These are phyloP conservation scores for Stagonosporopsis vannaccii DNA, from an alignment of 2,329 filamentous ascomycete genomes.

Conservation along the genomic window DNA sequence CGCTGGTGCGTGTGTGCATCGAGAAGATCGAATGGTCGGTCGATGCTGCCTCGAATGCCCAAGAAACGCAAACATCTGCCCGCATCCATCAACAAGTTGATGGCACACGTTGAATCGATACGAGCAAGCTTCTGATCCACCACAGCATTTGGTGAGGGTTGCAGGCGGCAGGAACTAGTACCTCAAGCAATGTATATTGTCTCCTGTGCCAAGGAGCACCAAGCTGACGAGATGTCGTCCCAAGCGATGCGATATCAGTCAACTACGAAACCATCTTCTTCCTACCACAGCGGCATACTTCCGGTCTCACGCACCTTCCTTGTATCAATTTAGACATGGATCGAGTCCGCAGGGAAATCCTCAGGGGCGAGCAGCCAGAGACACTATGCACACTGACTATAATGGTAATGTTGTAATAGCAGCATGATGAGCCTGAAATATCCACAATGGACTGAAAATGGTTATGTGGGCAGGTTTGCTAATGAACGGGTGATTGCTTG, in stretches of 20 bases:
- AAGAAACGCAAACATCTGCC: neutral
- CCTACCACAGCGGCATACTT: neutral
- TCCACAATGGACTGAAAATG: neutral
- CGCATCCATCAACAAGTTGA: neutral
- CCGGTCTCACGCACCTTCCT: neutral
- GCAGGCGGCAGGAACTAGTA: too few species aligned
- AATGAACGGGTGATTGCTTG: neutral
- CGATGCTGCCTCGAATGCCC: neutral
- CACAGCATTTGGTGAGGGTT: too few species aligned
- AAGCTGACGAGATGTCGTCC: neutral
- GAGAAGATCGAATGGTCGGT: too few species aligned
- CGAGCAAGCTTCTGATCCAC: too few species aligned
- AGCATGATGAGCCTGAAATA: neutral
- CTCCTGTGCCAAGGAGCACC: neutral
- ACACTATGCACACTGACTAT: constrained; percentile 4
- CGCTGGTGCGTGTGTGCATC: neutral
- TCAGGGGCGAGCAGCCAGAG: neutral
- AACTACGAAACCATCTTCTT: neutral
- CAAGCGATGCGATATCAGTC: neutral
- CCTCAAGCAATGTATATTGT: neutral
- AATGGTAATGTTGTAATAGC: neutral
- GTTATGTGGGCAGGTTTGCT: neutral
- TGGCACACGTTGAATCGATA: neutral
- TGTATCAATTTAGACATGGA: neutral
- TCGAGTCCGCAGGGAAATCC: neutral